These are phyloP conservation scores for Pleurozium schreberi DNA, from an alignment of 225 moss, liverwort and hornwort genomes.

Conservation along the genomic window DNA sequence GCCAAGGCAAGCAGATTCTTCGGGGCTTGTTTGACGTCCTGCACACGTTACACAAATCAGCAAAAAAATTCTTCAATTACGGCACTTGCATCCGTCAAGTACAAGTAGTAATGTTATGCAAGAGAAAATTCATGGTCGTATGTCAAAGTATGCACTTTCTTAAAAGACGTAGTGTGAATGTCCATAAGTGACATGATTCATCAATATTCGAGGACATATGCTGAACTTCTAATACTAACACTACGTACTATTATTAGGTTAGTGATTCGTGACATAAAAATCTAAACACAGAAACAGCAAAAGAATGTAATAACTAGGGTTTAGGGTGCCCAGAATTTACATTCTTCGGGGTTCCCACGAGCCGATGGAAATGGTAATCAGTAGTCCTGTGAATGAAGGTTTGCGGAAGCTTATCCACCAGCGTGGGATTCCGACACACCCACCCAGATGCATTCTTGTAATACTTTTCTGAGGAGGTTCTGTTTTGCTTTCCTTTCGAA, in stretches of 20 bases:
- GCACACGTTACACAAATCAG: background rate
- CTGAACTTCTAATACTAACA: background rate
- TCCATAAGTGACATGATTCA: background rate
- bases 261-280: background rate
- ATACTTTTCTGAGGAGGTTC: background rate
- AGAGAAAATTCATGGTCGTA: background rate
- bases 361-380: conserved; percentile 37
- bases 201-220: no score
- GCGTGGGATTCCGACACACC: conserved; percentile 34
- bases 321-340: background rate
- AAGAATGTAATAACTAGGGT: background rate
- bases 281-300: background rate
- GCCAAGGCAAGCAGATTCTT: conserved; percentile 55
- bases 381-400: conserved; percentile 44
- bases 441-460: conserved; percentile 28
- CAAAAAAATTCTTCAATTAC: background rate
- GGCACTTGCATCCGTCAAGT: background rate
- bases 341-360: conserved; percentile 32
- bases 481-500: background rate
- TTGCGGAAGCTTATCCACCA: conserved; percentile 42
- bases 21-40: conserved; percentile 44
- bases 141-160: background rate
- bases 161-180: background rate
- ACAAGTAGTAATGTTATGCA: background rate
- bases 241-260: background rate